Evolutionary conservation across 345 rosid genomes (phyloP).

Genomic region (Pelargonium nanum): DNA sequence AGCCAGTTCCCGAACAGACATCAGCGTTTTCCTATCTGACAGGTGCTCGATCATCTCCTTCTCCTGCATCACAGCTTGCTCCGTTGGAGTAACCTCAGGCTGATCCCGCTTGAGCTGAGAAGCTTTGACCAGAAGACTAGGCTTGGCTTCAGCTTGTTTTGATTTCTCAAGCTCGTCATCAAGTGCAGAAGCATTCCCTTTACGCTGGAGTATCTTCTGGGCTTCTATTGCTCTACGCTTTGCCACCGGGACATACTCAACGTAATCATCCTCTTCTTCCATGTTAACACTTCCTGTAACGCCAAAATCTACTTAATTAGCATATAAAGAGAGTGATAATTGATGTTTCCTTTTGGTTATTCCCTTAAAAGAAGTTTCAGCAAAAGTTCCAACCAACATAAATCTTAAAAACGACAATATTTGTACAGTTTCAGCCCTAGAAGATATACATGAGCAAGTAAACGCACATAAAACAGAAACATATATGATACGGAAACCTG

Average conservation of each 20-base stretch:
- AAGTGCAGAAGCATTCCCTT: slow-evolving; percentile 43
- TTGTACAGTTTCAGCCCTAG: no score
- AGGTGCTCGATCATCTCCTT: slow-evolving; percentile 87
- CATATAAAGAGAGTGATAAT: no score
- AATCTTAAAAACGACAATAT: no score
- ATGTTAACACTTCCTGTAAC: slow-evolving; percentile 16
- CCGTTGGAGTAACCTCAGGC: slow-evolving; percentile 66
- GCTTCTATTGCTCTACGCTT: slow-evolving; percentile 73
- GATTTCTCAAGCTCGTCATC: slow-evolving; percentile 64
- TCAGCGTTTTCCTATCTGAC: slow-evolving; percentile 70
- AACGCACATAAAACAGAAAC: no score
- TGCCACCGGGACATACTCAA: slow-evolving; percentile 71
- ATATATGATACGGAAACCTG: no score
- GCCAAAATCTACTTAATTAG: neutral
- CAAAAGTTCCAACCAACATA: neutral
- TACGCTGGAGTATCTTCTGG: slow-evolving; percentile 66
- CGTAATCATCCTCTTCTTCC: slow-evolving; percentile 72
- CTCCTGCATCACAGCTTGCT: slow-evolving; percentile 78
- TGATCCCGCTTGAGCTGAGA: slow-evolving; percentile 78
- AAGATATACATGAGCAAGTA: no score
- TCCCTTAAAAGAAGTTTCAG: no score
- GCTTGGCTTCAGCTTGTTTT: slow-evolving; percentile 62
- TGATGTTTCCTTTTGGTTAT: no score
- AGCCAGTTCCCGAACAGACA: slow-evolving; percentile 83
- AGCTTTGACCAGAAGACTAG: slow-evolving; percentile 77